Evolutionary conservation across 2,329 filamentous ascomycete species (phyloP).

Genomic region (Aspergillus jensenii): DNA sequence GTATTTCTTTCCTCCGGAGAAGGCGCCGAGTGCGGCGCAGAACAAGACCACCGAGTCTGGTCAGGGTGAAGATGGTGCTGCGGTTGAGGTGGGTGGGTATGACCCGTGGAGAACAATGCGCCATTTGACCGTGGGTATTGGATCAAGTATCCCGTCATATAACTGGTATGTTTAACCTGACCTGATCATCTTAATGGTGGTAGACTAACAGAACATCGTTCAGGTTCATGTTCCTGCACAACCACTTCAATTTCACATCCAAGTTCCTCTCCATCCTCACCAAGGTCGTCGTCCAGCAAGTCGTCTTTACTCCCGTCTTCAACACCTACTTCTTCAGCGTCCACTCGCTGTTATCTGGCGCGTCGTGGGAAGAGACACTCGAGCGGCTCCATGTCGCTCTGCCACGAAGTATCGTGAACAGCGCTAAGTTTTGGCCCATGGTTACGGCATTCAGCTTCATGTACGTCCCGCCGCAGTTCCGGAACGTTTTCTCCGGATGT

Average conservation of each 20-base stretch:
- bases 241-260: conserved; percentile 80
- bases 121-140: conserved; percentile 71
- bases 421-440: conserved; percentile 82
- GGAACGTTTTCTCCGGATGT: conserved; percentile 75
- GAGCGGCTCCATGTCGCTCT: conserved; percentile 74
- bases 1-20: conserved; percentile 52
- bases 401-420: conserved; percentile 73
- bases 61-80: conserved; percentile 23
- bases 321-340: conserved; percentile 80
- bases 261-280: conserved; percentile 67
- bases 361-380: conserved; percentile 61
- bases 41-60: conserved; percentile 22
- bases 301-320: conserved; percentile 77
- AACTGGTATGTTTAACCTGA: conserved; percentile 63
- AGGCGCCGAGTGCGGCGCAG: conserved; percentile 16
- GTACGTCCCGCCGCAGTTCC: conserved; percentile 76
- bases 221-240: conserved; percentile 77
- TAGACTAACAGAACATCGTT: background rate
- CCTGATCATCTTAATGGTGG: background rate
- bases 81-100: conserved; percentile 49
- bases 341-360: conserved; percentile 73
- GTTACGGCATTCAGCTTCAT: conserved; percentile 85
- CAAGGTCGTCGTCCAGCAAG: conserved; percentile 80
- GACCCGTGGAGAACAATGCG: conserved; percentile 68
- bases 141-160: conserved; percentile 75